These are phyloP conservation scores for Petunia hybrid DNA, from an alignment of 305 asterid species.

Conservation along the genomic window DNA sequence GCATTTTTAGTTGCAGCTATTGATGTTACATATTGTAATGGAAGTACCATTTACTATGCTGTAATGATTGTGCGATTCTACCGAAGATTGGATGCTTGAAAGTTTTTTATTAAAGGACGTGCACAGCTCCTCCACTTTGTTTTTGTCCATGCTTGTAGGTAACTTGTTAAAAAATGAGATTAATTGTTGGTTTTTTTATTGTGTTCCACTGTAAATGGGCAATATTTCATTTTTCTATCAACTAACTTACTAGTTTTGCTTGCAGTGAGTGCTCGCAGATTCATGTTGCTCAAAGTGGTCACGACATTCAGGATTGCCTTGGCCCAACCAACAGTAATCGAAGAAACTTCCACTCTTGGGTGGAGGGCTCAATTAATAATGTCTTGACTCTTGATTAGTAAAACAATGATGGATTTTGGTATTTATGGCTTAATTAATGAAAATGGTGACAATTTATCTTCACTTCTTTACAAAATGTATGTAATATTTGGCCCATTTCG, in stretches of 20 bases:
- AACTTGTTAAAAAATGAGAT: conserved; percentile 31
- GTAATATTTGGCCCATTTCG: too few species aligned
- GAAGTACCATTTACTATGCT: too few species aligned
- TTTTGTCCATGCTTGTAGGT: conserved; percentile 94
- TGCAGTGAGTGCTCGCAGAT: conserved; percentile 90
- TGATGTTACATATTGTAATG: too few species aligned
- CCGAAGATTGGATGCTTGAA: conserved; percentile 75
- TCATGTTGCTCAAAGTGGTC: conserved; percentile 73
- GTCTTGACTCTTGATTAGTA: conserved; percentile 51
- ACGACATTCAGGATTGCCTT: conserved; percentile 72
- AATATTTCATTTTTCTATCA: conserved; percentile 17
- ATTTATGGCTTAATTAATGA: too few species aligned
- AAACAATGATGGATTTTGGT: too few species aligned
- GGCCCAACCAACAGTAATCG: conserved; percentile 69
- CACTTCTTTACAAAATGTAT: too few species aligned
- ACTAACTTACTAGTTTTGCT: conserved; percentile 17
- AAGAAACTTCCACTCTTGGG: conserved; percentile 79
- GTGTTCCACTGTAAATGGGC: neutral
- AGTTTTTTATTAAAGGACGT: conserved; percentile 73
- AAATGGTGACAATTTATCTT: too few species aligned
- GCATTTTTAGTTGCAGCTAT: too few species aligned
- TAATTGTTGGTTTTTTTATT: neutral
- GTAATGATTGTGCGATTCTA: too few species aligned
- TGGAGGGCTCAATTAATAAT: conserved; percentile 80
- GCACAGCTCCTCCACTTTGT: conserved; percentile 69